These are phyloP conservation scores for Russula lepida DNA, from an alignment of 768 basidiomycete species.

Conservation along the genomic window DNA sequence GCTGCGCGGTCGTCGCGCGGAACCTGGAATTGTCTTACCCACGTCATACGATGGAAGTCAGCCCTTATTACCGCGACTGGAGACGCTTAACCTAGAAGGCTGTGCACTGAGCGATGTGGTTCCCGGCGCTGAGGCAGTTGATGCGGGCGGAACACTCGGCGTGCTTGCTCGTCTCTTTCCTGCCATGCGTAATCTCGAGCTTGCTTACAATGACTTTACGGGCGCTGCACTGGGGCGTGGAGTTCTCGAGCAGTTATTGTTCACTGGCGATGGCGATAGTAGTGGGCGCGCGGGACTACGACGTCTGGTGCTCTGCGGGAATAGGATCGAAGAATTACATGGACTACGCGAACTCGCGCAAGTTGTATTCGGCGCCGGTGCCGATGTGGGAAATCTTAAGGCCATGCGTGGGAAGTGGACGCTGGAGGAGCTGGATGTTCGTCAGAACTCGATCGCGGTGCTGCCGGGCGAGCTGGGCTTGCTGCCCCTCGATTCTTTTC, in stretches of 20 bases:
- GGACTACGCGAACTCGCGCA: slow-evolving; percentile 56
- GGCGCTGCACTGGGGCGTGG: slow-evolving; percentile 42
- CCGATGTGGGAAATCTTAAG: slow-evolving; percentile 32
- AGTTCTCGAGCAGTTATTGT: slow-evolving; percentile 42
- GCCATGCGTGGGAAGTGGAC: slow-evolving; percentile 48
- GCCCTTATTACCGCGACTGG: slow-evolving; percentile 53
- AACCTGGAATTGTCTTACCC: slow-evolving; percentile 54
- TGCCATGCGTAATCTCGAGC: slow-evolving; percentile 53
- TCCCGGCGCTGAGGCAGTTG: slow-evolving; percentile 36
- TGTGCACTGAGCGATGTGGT: slow-evolving; percentile 59
- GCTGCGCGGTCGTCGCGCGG: slow-evolving; percentile 57
- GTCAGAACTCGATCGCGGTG: slow-evolving; percentile 72
- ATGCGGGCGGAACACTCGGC: slow-evolving; percentile 45
- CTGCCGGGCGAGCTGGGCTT: slow-evolving; percentile 64
- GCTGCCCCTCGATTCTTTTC: slow-evolving; percentile 67
- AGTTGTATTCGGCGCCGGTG: slow-evolving; percentile 37
- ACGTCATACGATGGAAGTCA: slow-evolving; percentile 21
- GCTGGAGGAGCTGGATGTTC: slow-evolving; percentile 72
- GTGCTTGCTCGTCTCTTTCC: slow-evolving; percentile 64
- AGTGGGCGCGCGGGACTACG: slow-evolving; percentile 44
- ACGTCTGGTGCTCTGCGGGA: slow-evolving; percentile 62
- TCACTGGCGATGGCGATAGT: slow-evolving; percentile 25
- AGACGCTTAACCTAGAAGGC: slow-evolving; percentile 67
- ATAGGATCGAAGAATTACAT: slow-evolving; percentile 51
- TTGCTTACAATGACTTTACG: slow-evolving; percentile 68